Evolutionary conservation across 768 basidiomycete genomes (phyloP), one percentile per base, ranked within the genome.

Genomic region (Boletus sp.): DNA sequence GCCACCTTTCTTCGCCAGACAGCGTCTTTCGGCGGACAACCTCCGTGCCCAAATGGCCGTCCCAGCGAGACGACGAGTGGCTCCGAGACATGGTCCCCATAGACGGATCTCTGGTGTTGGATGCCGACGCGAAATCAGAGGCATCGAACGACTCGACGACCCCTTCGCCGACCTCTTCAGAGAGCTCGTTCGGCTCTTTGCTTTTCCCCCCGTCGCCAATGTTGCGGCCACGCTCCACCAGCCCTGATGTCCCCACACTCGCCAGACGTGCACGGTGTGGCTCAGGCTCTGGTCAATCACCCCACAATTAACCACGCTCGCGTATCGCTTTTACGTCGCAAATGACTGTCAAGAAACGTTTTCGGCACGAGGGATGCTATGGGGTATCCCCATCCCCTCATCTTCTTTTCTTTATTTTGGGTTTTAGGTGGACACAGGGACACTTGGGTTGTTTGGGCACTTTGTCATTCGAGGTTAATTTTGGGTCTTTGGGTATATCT

Each of bases 51-150:
- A 74, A 62, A 39, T 63, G 72, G 10, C 82, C 82, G 17, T 79
- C 76, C 48, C 75, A 79, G 47, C 77, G 76, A 63, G 81, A 84
- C 57, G 80, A 86, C 62, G 73, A 74, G 59, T 87, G 85, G 85
- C 73, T 87, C 52, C 77, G 81, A 69, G 85, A 87, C 73, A 86
- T 84, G 61, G 74, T 86, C 2, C 85, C 85, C 9, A 41, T 64
- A 44, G 45, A 64, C 58, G 28, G 50, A 65, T 39, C 58, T 18
- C 12, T 5, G 7, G 37, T 9, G 5, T 50, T 48, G 2, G 64
- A 64, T 10, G 50, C n/a, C 32, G 67, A 68, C 39, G 2, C 63
- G 0, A 55, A n/a, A 59, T 68, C 62, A 33, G 67, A 59, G 57
- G 20, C 18, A 32, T 57, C 60, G 6, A 39, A 44, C 49, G 61